Evolutionary conservation across 768 basidiomycete species (phyloP), one percentile per base, ranked within the genome.

Genomic region (Trametes villosa): DNA sequence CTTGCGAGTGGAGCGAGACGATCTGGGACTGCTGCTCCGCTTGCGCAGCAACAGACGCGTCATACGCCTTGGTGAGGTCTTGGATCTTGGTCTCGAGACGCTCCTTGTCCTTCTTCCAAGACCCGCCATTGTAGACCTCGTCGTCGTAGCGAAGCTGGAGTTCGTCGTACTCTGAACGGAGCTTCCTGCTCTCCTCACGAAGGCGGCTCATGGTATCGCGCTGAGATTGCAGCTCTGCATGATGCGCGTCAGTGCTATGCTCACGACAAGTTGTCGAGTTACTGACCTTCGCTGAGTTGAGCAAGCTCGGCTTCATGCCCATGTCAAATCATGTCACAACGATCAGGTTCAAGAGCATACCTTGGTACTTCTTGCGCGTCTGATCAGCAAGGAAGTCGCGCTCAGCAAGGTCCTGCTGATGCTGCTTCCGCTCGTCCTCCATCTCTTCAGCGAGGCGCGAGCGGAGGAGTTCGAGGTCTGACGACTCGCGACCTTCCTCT

Each of bases 41-140:
- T 67, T 92, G 91, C 0, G 84, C 87, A 40, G 81, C 81, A 1
- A 81, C 83, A 1, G 91, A 87, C 1, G 86, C 79, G 65, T 92
- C 90, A 69, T 87, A 92, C 1, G 88, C 91, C 56, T 85, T 86
- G 24, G 83, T 86, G 59, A 92, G 69, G 71, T 94, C 89, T 5
- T 71, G 72, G 53, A 94, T 91, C 81, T 91, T 93, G 53, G 84
- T 88, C 62, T 94, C 91, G 76, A 94, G 77, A 12, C 91, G 87
- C 59, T 94, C 92, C 72, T 87, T 92, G 76, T 95, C 92, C 69
- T 91, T 89, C 77, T 88, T 89, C 93, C 92, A 94, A 4, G 88
- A 84, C 15, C 86, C 83, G 47, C 88, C 87, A 57, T 83, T 88
- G 72, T 88, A 89, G 9, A 89, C 80, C 67, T 92, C 91, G 62